Evolutionary conservation across 305 asterid genomes (phyloP), one percentile per base, ranked within the genome.

Genomic region (Fraxinus greggii): DNA sequence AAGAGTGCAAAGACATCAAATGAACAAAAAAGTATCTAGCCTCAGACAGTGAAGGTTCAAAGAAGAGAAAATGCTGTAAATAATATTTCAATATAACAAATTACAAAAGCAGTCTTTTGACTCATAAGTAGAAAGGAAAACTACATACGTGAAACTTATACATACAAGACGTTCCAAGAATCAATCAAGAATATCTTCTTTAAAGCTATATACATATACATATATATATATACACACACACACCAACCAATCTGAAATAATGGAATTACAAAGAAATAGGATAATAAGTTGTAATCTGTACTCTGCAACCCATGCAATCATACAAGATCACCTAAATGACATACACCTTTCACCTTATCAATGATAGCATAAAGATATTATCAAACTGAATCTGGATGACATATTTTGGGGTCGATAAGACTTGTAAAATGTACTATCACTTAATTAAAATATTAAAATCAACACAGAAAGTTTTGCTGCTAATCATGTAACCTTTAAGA

Each of bases 401-500:
- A 69, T 35, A 4, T 15, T 29, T 69, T 29, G 6, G 10, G 15
- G 75, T 69, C 9, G 1, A 29, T 56, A 38, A 72, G 77, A 72
- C 80, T 42, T 84, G 24, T 42, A 32, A 24, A 24, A 12, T 72
- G 67, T 56, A 32, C 32, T 28, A 31, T 29, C 69, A 72, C 79
- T 40, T 75, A 28, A 83, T 31, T 15, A n/a, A n/a, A 36, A 28
- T 21, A 21, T 19, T 31, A 65, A 26, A 79, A 63, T 75, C 45
- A 80, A 2, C 28, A 77, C 45, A 19, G 23, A 40, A 61, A 33
- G 15, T 32, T 19, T 69, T 83, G 72, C 31, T 26, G 33, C 45
- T 33, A 75, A 81, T 59, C 61, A 32, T 63, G 80, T 76, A 36
- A 80, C 72, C 23, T 17, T 76, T 40, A 75, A 29, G 42, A 82